These are phyloP conservation scores for Cicer yamashitae DNA, from an alignment of 306 rosid genomes.

Conservation along the genomic window DNA sequence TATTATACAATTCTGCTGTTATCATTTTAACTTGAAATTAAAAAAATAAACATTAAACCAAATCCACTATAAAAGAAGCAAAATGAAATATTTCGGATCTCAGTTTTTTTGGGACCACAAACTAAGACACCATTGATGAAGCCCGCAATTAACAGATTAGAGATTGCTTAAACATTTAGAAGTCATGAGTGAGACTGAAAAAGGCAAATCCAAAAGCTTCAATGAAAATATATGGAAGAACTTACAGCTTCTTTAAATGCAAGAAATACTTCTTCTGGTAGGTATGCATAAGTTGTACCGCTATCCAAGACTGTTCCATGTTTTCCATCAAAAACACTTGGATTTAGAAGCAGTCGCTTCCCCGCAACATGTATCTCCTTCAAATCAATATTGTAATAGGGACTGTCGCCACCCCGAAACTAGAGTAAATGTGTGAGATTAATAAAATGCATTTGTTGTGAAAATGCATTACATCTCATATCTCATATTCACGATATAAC, in stretches of 20 bases:
- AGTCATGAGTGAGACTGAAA: conserved; percentile 31
- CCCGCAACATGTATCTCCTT: conserved; percentile 98
- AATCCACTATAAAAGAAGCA: conserved; percentile 29
- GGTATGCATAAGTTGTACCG: conserved; percentile 97
- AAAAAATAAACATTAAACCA: background rate
- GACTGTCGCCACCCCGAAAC: conserved; percentile 99
- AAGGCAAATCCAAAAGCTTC: conserved; percentile 23
- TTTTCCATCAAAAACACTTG: conserved; percentile 74
- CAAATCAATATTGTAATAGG: conserved; percentile 95
- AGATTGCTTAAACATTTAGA: conserved; percentile 28
- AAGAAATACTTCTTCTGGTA: conserved; percentile 78
- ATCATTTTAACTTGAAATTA: conserved; percentile 23
- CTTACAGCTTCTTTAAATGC: conserved; percentile 93
- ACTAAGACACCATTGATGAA: conserved; percentile 4
- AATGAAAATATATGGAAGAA: conserved; percentile 28
- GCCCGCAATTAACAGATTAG: background rate
- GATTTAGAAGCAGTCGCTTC: conserved; percentile 66
- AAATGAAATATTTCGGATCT: conserved; percentile 36
- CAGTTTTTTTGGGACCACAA: conserved; percentile 15
- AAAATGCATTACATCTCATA: conserved; percentile 58
- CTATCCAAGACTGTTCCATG: conserved; percentile 95
- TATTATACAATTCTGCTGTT: background rate
- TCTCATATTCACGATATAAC: conserved; percentile 47
- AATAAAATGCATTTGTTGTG: conserved; percentile 71
- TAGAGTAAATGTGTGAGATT: conserved; percentile 97